phyloP scores from a whole-genome alignment of 805 yeast genomes.

The Teunomyces pallodes region DNA sequence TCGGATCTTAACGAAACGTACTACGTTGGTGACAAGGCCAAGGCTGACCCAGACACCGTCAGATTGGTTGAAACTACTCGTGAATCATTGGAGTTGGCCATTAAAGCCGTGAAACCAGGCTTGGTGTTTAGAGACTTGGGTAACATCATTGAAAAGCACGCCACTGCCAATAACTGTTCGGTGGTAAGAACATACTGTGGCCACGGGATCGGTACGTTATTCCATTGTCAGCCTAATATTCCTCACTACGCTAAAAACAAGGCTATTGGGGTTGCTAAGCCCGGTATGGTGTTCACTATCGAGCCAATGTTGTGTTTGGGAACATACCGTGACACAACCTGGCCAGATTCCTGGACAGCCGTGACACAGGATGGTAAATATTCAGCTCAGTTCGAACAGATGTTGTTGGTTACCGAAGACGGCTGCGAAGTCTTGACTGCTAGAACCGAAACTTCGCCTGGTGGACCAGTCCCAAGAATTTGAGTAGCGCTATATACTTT shows the following conservation, averaged over 20 bases:
- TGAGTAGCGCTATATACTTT: slow-evolving; percentile 15
- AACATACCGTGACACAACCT: slow-evolving; percentile 68
- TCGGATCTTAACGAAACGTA: slow-evolving; percentile 96
- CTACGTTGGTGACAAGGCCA: slow-evolving; percentile 89
- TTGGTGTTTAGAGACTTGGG: slow-evolving; percentile 83
- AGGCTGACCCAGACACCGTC: slow-evolving; percentile 74
- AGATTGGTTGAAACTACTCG: slow-evolving; percentile 86
- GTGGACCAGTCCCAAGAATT: slow-evolving; percentile 72
- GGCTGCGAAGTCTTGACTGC: slow-evolving; percentile 91
- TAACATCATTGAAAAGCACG: slow-evolving; percentile 82
- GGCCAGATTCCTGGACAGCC: slow-evolving; percentile 99
- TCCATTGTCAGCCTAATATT: slow-evolving; percentile 89
- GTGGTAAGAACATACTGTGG: slow-evolving; percentile 92
- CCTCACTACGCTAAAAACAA: slow-evolving; percentile 95
- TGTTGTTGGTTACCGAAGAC: slow-evolving; percentile 84
- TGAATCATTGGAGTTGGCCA: slow-evolving; percentile 82
- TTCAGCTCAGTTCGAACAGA: slow-evolving; percentile 96
- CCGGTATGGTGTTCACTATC: slow-evolving; percentile 95
- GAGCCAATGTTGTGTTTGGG: slow-evolving; percentile 97
- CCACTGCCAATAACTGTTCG: slow-evolving; percentile 71
- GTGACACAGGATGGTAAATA: slow-evolving; percentile 84
- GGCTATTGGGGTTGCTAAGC: slow-evolving; percentile 89
- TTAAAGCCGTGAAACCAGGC: slow-evolving; percentile 87
- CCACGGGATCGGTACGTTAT: slow-evolving; percentile 83
- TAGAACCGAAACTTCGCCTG: slow-evolving; percentile 78